Percentiles rank a stretch among this genome's conserved stretches.
These are phyloP conservation scores for Penicillium ochrochloron DNA, from an alignment of 495 filamentous ascomycete species.

Conservation along the genomic window DNA sequence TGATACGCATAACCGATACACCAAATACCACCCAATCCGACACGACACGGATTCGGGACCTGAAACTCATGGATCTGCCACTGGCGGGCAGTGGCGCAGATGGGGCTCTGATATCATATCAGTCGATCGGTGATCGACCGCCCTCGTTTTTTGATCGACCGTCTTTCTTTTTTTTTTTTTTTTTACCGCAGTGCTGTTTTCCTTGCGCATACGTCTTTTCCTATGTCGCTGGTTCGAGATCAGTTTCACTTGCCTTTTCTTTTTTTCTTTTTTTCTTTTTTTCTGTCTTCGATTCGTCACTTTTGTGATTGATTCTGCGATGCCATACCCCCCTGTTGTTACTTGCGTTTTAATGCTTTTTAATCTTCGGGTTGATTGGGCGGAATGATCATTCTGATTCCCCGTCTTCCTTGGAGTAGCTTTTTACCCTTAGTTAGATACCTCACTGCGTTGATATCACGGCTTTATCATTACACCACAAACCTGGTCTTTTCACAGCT, in stretches of 20 bases:
- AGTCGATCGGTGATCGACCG: slow-evolving; percentile 33
- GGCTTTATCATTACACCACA: slow-evolving; percentile 5
- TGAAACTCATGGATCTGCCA: slow-evolving; percentile 38
- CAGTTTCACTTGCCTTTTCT: slow-evolving; percentile 2
- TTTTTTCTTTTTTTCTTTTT: slow-evolving; percentile 12
- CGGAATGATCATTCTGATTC: slow-evolving; percentile 10
- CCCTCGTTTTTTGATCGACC: slow-evolving; percentile 6
- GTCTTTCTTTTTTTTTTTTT: slow-evolving; percentile 12
- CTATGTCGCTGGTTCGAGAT: slow-evolving; percentile 8
- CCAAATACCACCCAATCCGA: slow-evolving; percentile 15
- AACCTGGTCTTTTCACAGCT: not conserved
- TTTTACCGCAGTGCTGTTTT: slow-evolving; percentile 9
- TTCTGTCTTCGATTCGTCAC: slow-evolving; percentile 11
- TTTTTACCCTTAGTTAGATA: slow-evolving; percentile 17
- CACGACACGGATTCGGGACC: not conserved
- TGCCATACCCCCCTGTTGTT: slow-evolving; percentile 29
- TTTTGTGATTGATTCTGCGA: slow-evolving; percentile 12
- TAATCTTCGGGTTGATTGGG: not conserved
- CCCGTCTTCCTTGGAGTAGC: not conserved
- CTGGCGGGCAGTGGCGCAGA: slow-evolving; percentile 41
- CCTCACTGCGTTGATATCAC: slow-evolving; percentile 23
- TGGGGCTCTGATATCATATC: slow-evolving; percentile 20
- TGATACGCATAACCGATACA: slow-evolving; percentile 19
- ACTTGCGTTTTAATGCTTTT: slow-evolving; percentile 19
- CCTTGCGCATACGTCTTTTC: slow-evolving; percentile 26